Percentiles rank a stretch among this genome's conserved stretches.
phyloP scores from a whole-genome alignment of 176 grass and related monocot genomes.

The Musa troglodytarum region DNA sequence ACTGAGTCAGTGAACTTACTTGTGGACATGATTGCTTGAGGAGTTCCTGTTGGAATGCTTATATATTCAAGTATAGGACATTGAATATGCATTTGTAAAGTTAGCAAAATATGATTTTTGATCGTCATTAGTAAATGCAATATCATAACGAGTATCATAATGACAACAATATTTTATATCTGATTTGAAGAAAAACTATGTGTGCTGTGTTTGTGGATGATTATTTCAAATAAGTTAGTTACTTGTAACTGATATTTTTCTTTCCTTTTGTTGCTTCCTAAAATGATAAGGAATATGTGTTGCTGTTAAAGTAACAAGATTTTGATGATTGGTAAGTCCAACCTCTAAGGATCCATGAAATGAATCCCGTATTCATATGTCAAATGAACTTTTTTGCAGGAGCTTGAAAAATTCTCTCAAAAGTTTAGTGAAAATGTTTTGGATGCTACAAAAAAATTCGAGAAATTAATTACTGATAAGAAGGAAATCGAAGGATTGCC shows the following conservation, averaged over 20 bases:
- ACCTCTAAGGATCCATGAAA: background rate
- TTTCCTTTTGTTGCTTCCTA: background rate
- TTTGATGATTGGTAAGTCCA: background rate
- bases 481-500: constrained; percentile 84
- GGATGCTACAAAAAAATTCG: constrained; percentile 90
- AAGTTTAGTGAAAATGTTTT: constrained; percentile 97
- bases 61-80: no score
- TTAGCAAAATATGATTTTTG: no score
- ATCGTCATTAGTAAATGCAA: background rate
- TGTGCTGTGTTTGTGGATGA: background rate
- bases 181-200: background rate
- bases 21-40: background rate
- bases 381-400: constrained; percentile 34
- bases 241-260: background rate
- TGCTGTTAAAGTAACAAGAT: background rate
- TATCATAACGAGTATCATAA: background rate
- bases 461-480: constrained; percentile 83
- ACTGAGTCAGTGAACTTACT: background rate
- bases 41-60: background rate
- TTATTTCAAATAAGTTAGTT: background rate
- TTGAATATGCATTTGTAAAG: no score
- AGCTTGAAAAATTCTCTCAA: constrained; percentile 78
- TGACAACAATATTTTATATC: background rate
- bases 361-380: background rate
- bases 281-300: background rate